Base-by-base conservation (phyloP, 306 rosid genomes). In the Carpinus viminea region DNA sequence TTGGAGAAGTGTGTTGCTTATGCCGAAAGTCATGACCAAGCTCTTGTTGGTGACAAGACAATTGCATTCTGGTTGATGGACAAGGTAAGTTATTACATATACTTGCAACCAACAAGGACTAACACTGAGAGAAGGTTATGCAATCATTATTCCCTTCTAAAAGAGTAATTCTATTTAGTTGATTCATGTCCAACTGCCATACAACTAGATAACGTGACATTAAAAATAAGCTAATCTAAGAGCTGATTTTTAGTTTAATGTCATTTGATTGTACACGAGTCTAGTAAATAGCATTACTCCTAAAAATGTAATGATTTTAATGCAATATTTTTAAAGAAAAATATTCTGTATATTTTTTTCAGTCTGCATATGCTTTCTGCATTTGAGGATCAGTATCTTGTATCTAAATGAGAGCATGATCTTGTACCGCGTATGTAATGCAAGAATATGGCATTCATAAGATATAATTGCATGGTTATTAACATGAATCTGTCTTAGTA, bases 11-110 rank as follows among this genome's bases (percentile, higher is more conserved):
- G 99, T 75, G 83, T 96, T 79, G 68, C 89, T 60, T 96, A 96
- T 89, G 99, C 99, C 31, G 99, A 96, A 91, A 96, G 99, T 88
- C 99, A 96, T 74, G 99, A 96, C 83, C 99, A 96, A 86, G 99
- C 99, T 56, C 93, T 96, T 85, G 99, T 96, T 76, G 99, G 99
- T 76, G 99, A 96, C 85, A 96, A 96, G 87, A 96, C 99, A 82
- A 79, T 93, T 80, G 99, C 99, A 70, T 96, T 96, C 81, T 96
- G 99, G 99, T 87, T 96, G 89, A 96, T 96, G 99, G 98, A 96
- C 91, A 96, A 96, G 99, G 99, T 96, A 50, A 50, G 55, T 74
- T 74, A 75, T 46, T 78, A 65, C 70, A 72, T 84, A 24, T 68
- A 8, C 60, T 48, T 73, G 64, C 72, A 62, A 75, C 17, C 31